These are phyloP conservation scores for Noccaea caerulescens DNA, from an alignment of 345 rosid species.

Conservation along the genomic window DNA sequence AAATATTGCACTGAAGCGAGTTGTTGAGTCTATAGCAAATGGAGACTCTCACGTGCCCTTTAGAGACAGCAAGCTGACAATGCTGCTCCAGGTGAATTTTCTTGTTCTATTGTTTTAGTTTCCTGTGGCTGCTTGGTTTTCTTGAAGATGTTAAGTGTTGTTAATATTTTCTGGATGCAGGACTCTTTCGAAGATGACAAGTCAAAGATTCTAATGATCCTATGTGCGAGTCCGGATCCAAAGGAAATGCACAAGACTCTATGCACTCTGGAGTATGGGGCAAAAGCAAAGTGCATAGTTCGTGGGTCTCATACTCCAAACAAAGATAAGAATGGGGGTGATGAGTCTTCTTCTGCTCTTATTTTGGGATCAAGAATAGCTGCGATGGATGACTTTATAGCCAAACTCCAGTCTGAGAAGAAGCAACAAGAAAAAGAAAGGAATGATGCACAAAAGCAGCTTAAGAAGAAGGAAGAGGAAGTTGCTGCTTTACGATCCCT, in stretches of 20 bases:
- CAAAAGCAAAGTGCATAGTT: conserved; percentile 94
- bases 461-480: conserved; percentile 85
- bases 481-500: conserved; percentile 63
- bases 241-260: conserved; percentile 94
- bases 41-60: conserved; percentile 99
- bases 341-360: conserved; percentile 65
- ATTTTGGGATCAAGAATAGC: conserved; percentile 76
- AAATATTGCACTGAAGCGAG: conserved; percentile 89
- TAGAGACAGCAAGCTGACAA: conserved; percentile 94
- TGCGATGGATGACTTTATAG: conserved; percentile 90
- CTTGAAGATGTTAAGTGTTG: conserved; percentile 13
- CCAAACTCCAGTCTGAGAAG: conserved; percentile 84
- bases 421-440: conserved; percentile 78
- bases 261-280: conserved; percentile 96
- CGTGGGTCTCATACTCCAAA: conserved; percentile 79
- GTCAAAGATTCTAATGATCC: conserved; percentile 89
- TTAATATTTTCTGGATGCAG: conserved; percentile 46
- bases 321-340: conserved; percentile 68
- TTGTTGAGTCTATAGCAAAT: conserved; percentile 97
- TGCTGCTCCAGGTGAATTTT: conserved; percentile 80
- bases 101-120: neutral
- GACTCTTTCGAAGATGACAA: conserved; percentile 98
- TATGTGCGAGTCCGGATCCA: conserved; percentile 97
- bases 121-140: neutral
- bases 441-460: conserved; percentile 71